These are phyloP conservation scores for Flaveria bidentis DNA, from an alignment of 129 eudicot genomes.

Conservation along the genomic window DNA sequence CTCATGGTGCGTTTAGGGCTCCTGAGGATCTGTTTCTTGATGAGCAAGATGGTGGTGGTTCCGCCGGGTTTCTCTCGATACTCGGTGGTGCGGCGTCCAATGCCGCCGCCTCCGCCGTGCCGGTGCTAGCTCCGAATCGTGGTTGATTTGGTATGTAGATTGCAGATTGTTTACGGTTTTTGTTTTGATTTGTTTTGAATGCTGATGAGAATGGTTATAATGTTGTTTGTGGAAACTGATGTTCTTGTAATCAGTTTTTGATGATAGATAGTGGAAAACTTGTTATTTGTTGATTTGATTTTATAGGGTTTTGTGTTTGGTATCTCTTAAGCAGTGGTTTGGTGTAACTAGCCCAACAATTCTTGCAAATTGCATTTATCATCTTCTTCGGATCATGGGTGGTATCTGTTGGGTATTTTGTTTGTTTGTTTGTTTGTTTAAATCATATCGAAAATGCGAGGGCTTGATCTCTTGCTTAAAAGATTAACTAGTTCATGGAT, in stretches of 20 bases:
- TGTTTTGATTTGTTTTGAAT: neutral
- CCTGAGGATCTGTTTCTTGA: slow-evolving; percentile 88
- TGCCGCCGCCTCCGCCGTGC: slow-evolving; percentile 54
- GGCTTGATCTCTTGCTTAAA: no score
- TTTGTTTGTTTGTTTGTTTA: no score
- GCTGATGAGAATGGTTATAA: neutral
- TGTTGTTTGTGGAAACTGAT: no score
- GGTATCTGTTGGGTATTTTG: no score
- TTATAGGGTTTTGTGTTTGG: no score
- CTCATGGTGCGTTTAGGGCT: slow-evolving; percentile 74
- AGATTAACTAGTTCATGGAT: no score
- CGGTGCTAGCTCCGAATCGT: slow-evolving; percentile 39
- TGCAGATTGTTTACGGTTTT: neutral
- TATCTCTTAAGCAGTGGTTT: no score
- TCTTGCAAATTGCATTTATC: neutral
- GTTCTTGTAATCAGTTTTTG: no score
- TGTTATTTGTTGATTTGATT: no score
- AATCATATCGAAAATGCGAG: no score
- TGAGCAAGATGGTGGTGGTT: slow-evolving; percentile 45
- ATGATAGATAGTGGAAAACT: no score
- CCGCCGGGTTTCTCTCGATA: slow-evolving; percentile 59
- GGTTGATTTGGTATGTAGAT: slow-evolving; percentile 24
- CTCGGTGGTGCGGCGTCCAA: slow-evolving; percentile 54
- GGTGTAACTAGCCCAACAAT: neutral
- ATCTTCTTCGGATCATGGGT: no score